A percentile compares a stretch with the other conserved stretches of the same genome.
phyloP scores from a whole-genome alignment of 495 filamentous ascomycete genomes.

The Elaphomyces granulatus region DNA sequence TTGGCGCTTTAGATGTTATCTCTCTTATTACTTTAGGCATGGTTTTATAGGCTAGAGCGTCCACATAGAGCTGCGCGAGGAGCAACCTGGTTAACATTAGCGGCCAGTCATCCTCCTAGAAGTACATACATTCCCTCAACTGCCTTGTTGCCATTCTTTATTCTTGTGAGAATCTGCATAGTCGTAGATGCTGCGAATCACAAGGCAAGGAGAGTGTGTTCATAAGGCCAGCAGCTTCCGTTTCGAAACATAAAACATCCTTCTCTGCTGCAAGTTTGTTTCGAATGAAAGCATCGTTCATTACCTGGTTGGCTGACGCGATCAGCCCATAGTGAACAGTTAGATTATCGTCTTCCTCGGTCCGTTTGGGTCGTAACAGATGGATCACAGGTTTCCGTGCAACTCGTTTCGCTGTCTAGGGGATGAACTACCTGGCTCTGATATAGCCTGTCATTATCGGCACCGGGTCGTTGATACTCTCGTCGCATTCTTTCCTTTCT shows the following conservation, averaged over 20 bases:
- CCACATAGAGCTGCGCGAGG: conserved; percentile 5
- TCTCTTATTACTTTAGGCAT: conserved; percentile 4
- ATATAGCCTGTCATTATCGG: too few relatives aligned
- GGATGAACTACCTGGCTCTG: too few relatives aligned
- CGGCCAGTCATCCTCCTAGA: background rate
- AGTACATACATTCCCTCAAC: conserved; percentile 29
- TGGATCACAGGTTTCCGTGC: too few relatives aligned
- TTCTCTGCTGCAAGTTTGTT: conserved; percentile 18
- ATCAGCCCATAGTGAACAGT: conserved; percentile 21
- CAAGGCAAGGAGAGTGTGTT: conserved; percentile 18
- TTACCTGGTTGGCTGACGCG: conserved; percentile 21
- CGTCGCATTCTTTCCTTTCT: too few relatives aligned
- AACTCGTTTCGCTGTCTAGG: too few relatives aligned
- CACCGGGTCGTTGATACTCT: too few relatives aligned
- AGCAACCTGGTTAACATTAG: conserved; percentile 4
- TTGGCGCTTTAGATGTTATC: conserved; percentile 7
- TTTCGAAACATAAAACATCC: conserved; percentile 11
- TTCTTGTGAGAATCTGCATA: conserved; percentile 25
- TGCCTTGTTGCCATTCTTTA: conserved; percentile 19
- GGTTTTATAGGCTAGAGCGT: conserved; percentile 3
- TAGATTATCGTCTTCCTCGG: conserved; percentile 3
- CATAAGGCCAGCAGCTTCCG: conserved; percentile 13
- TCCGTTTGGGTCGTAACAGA: too few relatives aligned
- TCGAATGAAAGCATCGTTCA: conserved; percentile 17
- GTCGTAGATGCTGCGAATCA: conserved; percentile 23